These are phyloP conservation scores for Thelonectria olida DNA, from an alignment of 2,329 filamentous ascomycete species.

Conservation along the genomic window DNA sequence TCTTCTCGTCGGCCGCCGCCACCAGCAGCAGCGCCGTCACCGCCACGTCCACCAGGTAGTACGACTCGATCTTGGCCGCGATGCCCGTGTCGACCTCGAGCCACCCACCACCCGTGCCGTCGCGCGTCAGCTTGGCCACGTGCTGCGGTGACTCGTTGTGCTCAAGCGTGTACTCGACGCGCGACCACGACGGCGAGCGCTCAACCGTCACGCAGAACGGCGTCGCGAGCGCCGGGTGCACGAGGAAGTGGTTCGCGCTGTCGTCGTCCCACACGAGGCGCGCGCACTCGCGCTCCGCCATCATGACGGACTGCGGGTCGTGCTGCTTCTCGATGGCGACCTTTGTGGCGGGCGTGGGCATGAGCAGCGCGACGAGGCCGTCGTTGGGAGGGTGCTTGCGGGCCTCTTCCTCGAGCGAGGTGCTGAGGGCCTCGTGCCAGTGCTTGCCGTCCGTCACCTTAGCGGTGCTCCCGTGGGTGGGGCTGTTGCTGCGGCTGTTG, in stretches of 20 bases:
- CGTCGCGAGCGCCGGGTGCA: constrained; percentile 69
- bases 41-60: constrained; percentile 70
- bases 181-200: constrained; percentile 66
- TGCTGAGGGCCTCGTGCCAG: constrained; percentile 67
- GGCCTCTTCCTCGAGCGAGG: constrained; percentile 65
- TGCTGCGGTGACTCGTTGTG: constrained; percentile 70
- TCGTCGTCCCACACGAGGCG: constrained; percentile 78
- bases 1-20: constrained; percentile 65
- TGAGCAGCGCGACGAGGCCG: constrained; percentile 73
- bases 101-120: constrained; percentile 67
- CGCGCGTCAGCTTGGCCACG: constrained; percentile 67
- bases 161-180: constrained; percentile 72
- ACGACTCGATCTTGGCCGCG: constrained; percentile 66
- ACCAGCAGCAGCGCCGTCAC: constrained; percentile 69
- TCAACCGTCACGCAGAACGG: constrained; percentile 70
- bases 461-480: too few relatives aligned
- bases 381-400: constrained; percentile 65
- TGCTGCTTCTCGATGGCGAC: constrained; percentile 69
- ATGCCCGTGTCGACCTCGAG: constrained; percentile 70
- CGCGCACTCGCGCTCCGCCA: constrained; percentile 75
- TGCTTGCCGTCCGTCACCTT: constrained; percentile 53
- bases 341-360: constrained; percentile 71
- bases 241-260: constrained; percentile 66
- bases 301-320: constrained; percentile 66
- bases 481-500: constrained; percentile 29